phyloP scores from a whole-genome alignment of 371 early-diverging fungal genomes.

The Mycotypha africana region DNA sequence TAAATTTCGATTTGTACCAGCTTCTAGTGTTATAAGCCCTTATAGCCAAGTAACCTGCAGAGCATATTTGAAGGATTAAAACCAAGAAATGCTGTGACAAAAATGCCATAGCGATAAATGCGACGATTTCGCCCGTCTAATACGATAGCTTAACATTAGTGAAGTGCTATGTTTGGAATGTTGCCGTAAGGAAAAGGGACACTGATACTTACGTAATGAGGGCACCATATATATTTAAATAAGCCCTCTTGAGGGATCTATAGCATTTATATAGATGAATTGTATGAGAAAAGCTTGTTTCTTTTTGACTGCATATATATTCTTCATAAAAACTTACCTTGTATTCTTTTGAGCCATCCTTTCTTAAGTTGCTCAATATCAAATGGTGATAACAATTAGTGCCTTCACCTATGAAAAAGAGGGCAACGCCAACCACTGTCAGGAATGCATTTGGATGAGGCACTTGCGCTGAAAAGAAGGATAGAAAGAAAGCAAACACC shows the following conservation, averaged over 20 bases:
- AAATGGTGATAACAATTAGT: constrained; percentile 33
- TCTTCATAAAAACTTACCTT: constrained; percentile 13
- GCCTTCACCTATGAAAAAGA: constrained; percentile 26
- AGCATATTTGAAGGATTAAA: constrained; percentile 16
- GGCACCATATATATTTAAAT: constrained; percentile 36
- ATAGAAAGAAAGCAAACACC: constrained; percentile 1
- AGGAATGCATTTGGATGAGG: not conserved
- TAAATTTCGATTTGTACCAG: constrained; percentile 31
- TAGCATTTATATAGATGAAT: too few species aligned
- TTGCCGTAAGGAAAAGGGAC: not conserved
- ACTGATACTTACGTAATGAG: constrained; percentile 34
- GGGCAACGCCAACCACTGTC: constrained; percentile 2
- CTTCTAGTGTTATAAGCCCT: constrained; percentile 27
- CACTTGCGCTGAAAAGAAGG: constrained; percentile 10
- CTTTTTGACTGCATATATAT: too few species aligned
- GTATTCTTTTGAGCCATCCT: constrained; percentile 17
- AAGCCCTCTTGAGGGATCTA: constrained; percentile 29
- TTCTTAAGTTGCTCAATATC: constrained; percentile 20
- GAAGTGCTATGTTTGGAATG: not conserved
- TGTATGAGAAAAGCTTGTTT: too few species aligned
- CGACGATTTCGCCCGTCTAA: constrained; percentile 31
- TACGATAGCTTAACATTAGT: not conserved
- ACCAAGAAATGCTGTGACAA: constrained; percentile 22
- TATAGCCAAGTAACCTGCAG: constrained; percentile 17
- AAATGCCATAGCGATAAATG: constrained; percentile 20